phyloP scores from a whole-genome alignment of 495 filamentous ascomycete species.

The Neohortaea acidophila region DNA sequence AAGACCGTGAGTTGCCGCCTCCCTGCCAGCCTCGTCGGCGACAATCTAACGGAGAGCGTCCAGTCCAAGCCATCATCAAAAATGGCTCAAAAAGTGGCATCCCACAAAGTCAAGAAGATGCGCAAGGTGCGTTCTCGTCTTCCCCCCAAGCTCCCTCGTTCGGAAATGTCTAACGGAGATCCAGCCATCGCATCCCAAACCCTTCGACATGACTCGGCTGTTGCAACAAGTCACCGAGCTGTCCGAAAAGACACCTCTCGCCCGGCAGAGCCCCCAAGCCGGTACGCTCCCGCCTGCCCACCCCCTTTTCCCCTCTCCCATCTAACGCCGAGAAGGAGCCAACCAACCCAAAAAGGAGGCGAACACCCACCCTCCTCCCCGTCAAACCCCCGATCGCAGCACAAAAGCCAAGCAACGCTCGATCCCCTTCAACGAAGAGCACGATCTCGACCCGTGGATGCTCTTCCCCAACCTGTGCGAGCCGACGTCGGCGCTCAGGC shows the following conservation, averaged over 20 bases:
- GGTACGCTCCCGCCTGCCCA: neutral
- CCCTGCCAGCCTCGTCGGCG: too few relatives aligned
- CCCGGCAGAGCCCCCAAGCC: neutral
- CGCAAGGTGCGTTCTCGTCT: too few relatives aligned
- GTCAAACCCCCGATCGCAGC: neutral
- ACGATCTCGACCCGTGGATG: slow-evolving; percentile 4
- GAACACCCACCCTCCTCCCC: neutral
- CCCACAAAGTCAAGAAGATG: too few relatives aligned
- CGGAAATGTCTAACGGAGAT: too few relatives aligned
- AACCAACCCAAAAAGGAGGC: neutral
- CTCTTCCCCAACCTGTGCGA: slow-evolving; percentile 1
- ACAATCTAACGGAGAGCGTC: too few relatives aligned
- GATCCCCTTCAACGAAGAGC: slow-evolving; percentile 1
- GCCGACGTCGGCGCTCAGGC: slow-evolving; percentile 2
- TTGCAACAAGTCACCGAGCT: too few relatives aligned
- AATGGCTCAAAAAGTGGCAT: too few relatives aligned
- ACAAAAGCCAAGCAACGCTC: neutral
- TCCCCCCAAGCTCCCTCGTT: too few relatives aligned
- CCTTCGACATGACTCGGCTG: too few relatives aligned
- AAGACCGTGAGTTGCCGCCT: too few relatives aligned
- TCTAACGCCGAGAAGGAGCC: neutral
- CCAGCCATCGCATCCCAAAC: too few relatives aligned
- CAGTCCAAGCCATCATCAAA: too few relatives aligned
- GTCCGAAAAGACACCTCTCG: neutral
- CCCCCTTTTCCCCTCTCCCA: neutral